Base-by-base conservation (phyloP, 75 land plant species). In the Picea glauca region DNA sequence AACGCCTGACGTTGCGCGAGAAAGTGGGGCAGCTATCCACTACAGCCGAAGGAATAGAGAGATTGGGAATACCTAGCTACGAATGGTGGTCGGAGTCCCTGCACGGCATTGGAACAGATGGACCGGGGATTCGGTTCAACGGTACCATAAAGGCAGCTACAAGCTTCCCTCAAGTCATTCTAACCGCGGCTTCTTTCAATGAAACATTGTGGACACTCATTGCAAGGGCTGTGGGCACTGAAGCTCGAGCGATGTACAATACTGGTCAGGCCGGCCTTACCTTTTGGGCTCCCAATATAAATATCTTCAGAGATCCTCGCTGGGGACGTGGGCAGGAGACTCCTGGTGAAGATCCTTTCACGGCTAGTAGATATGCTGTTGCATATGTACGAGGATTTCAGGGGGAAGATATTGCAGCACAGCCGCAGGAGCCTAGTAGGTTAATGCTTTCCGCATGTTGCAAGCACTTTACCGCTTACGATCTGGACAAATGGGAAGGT, bases 311-410 rank as follows among this genome's bases (percentile, higher is more conserved):
- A 75, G 99, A 96, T 74, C 99, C 99, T 8, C 85, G 99, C 54
- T 96, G 99, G 99, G 99, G 99, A 14, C 78, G 99, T 18, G 98
- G 98, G 9, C 98, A 94, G 79, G 99, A 96, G 87, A 96, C 98
- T 1, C 95, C 95, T 13, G 99, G 99, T 14, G 99, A 96, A 81
- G 99, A 96, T 79, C 99, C 99, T 15, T 60, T 88, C 82, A 82
- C 94, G 31, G 78, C 83, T 2, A 78, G 91, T 5, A 82, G 77
- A 9, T 96, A 81, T 78, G 89, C 95, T 11, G 85, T 87, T 50
- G 84, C 85, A 75, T 96, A 84, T 80, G 99, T 96, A 35, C 86
- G 35, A 32, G 93, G 90, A 2, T 82, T 96, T 80, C 99, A 96
- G 79, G 89, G 87, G 62, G 80, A 79, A 11, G 30, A 66, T 60